Evolutionary conservation across 2,329 filamentous ascomycete species (phyloP).

Genomic region (Aspergillus sp.): DNA sequence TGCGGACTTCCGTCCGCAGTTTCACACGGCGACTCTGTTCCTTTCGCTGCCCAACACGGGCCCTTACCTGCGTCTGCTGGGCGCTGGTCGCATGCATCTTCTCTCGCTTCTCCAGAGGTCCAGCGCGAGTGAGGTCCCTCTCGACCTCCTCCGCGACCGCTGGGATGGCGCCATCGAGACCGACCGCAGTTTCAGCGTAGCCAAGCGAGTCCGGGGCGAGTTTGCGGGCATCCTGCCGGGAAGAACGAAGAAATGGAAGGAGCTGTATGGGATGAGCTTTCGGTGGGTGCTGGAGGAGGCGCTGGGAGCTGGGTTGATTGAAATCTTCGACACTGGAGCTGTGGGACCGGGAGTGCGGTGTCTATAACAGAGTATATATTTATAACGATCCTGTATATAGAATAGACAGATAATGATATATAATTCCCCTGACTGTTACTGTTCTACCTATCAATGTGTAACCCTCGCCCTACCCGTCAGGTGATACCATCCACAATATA

Average conservation of each 20-base stretch:
- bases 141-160: conserved; percentile 54
- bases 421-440: neutral
- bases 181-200: conserved; percentile 42
- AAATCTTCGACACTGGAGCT: conserved; percentile 62
- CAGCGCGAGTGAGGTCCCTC: conserved; percentile 52
- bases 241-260: conserved; percentile 62
- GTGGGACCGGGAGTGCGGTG: conserved; percentile 55
- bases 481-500: no score
- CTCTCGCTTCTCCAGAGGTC: conserved; percentile 52
- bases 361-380: conserved; percentile 21
- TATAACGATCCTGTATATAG: neutral
- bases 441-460: neutral
- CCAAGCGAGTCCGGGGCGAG: conserved; percentile 56
- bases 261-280: conserved; percentile 58
- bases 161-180: conserved; percentile 62
- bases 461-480: no score
- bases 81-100: conserved; percentile 54
- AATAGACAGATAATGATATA: neutral
- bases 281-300: conserved; percentile 62
- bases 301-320: conserved; percentile 58
- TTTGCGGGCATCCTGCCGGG: conserved; percentile 55
- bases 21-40: conserved; percentile 39
- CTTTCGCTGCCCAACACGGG: conserved; percentile 60
- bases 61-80: conserved; percentile 57
- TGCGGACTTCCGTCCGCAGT: conserved; percentile 8